Evolutionary conservation across 768 basidiomycete species (phyloP), one percentile per base, ranked within the genome.

Genomic region (Phylloporus sp.): DNA sequence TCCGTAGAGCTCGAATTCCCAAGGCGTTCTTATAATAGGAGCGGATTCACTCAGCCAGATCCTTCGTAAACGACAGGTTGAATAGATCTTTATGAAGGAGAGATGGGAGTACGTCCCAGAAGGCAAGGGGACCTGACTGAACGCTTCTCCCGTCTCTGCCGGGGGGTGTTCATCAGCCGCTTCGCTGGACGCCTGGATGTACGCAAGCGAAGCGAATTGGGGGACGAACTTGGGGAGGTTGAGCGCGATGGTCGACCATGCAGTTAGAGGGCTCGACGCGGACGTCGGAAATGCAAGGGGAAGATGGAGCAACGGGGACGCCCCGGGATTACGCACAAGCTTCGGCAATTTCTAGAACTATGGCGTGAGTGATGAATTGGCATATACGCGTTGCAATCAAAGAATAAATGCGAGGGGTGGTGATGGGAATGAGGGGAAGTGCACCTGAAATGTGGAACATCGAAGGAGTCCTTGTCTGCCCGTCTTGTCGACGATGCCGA

Each of bases 401-500:
- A 51, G 15, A 5, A 44, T 35, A 18, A 13, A 28, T 36, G 27
- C 31, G 31, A 42, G 39, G 11, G 27, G 57, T 4, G 38, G 12
- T 12, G 44, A 44, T 47, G 49, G 43, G 27, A 22, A 36, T 22
- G 35, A 52, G 26, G 29, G 50, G 32, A 23, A 49, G 39, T 28
- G 54, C 56, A 91, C 89, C 85, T 91, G 89, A 57, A 91, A 91
- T 6, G 90, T 91, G 22, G 88, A 88, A 57, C 83, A 78, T 29
- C 88, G 75, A 31, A 89, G 64, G 45, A 79, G 66, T 3, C 89
- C 88, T 55, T 72, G 72, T 52, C 78, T 74, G 13, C 82, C 81
- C 12, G 68, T 65, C 49, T 76, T 76, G 71, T 91, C 89, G 48
- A 83, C 80, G 26, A 91, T 59, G 6, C 88, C 88, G 16, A 89